These are phyloP conservation scores for Hypoxylon sp. DNA, from an alignment of 2,329 filamentous ascomycete genomes.

Conservation along the genomic window DNA sequence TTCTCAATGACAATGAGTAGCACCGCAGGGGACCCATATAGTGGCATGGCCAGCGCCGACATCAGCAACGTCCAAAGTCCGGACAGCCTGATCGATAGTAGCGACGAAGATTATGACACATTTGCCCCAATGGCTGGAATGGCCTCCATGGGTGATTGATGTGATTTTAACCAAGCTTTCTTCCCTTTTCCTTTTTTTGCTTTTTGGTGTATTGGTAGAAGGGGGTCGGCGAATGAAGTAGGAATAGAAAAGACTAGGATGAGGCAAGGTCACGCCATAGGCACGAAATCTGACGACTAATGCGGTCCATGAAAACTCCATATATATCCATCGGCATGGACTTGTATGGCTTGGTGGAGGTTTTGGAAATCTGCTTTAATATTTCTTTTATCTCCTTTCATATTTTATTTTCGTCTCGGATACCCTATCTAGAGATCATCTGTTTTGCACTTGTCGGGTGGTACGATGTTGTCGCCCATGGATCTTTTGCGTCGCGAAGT, in stretches of 20 bases:
- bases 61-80: constrained; percentile 68
- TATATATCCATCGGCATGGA: constrained; percentile 35
- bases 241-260: constrained; percentile 41
- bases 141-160: constrained; percentile 52
- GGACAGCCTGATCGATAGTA: constrained; percentile 65
- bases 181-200: constrained; percentile 17
- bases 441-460: constrained; percentile 17
- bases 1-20: constrained; percentile 56
- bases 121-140: constrained; percentile 57
- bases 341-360: constrained; percentile 6
- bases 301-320: constrained; percentile 27
- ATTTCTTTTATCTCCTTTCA: constrained; percentile 17
- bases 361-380: constrained; percentile 26
- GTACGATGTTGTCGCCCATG: constrained; percentile 20
- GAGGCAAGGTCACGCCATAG: constrained; percentile 53
- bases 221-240: constrained; percentile 39
- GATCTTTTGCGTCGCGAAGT: constrained; percentile 31
- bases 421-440: constrained; percentile 44
- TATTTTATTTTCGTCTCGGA: constrained; percentile 37
- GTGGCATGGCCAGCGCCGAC: constrained; percentile 64
- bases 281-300: constrained; percentile 51
- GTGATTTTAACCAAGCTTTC: constrained; percentile 11
- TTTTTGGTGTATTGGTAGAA: constrained; percentile 31
- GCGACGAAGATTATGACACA: constrained; percentile 70
- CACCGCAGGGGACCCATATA: constrained; percentile 56